Evolutionary conservation across 768 basidiomycete genomes (phyloP), one percentile per base, ranked within the genome.

Genomic region (Scleroderma citrinum): DNA sequence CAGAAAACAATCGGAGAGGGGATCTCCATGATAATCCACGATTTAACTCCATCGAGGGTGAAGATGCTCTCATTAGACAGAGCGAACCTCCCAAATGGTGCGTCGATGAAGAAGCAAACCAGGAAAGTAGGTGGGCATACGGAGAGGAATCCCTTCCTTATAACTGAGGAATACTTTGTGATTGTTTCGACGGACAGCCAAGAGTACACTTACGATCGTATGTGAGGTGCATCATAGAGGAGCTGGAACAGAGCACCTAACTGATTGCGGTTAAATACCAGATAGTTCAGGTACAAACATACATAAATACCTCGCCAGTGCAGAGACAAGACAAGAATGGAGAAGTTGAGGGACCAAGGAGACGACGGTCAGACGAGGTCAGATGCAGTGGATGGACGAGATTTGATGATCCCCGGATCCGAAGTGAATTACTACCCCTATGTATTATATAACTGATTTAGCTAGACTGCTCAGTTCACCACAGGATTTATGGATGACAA

Each of bases 21-120:
- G 31, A 85, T 66, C 58, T 90, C 87, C 88, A 90, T 89, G 48
- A 76, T 8, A 13, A 89, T 87, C 87, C 87, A 91, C n/a, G 85
- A 55, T 50, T 60, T 69, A 50, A 74, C 67, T 20, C 83, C 86
- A 53, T 90, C 77, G 7, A 87, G 55, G 11, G 81, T 65, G 52
- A 83, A 66, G 48, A 75, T 53, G 54, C 73, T 76, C 24, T 77
- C 54, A 51, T 49, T 55, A 36, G 53, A 64, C 0, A 76, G 78
- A 0, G 81, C 65, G 61, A 92, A 92, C 0, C 87, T 77, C 10
- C 92, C 92, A 63, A 91, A 91, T 0, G 87, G 87, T 0, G 89
- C 91, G 60, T 92, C 72, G 44, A 88, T 60, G 44, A 81, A 32
- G 53, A 85, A 73, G 10, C 65, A 55, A 0, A 71, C 20, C 0